Conservation (phyloP, 129 eudicot species). For the Kitagawia praeruptora region DNA sequence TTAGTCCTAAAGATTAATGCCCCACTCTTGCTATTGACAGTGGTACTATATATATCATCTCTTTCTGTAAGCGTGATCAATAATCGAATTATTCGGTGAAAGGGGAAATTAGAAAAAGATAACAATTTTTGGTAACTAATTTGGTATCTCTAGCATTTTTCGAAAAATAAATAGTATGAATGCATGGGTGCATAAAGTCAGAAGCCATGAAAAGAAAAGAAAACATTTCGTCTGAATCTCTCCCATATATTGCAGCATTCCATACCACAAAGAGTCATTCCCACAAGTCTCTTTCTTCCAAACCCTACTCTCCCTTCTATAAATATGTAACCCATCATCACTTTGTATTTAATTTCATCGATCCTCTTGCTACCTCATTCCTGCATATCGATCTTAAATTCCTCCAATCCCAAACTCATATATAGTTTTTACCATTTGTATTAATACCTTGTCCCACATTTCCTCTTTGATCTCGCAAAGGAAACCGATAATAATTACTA, state of each 20-base stretch:
- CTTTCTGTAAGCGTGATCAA: too few species aligned
- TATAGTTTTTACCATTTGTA: too few species aligned
- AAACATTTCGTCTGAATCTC: slow-evolving; percentile 25
- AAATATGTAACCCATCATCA: slow-evolving; percentile 19
- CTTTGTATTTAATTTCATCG: neutral
- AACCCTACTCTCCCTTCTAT: slow-evolving; percentile 16
- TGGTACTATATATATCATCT: too few species aligned
- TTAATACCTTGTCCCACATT: neutral
- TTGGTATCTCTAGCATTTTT: too few species aligned
- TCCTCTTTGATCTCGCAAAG: neutral
- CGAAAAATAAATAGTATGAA: neutral
- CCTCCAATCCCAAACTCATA: neutral
- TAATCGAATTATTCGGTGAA: too few species aligned
- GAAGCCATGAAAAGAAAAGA: slow-evolving; percentile 1
- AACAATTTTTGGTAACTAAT: too few species aligned
- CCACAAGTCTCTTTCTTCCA: neutral
- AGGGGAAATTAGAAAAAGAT: neutral
- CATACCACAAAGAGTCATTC: slow-evolving; percentile 21
- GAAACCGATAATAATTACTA: neutral
- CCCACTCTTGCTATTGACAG: too few species aligned
- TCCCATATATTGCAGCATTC: slow-evolving; percentile 14
- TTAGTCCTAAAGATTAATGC: too few species aligned
- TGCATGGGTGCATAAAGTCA: slow-evolving; percentile 22
- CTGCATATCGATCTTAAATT: neutral
- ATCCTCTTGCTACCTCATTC: neutral